Evolutionary conservation across 2,329 filamentous ascomycete species (phyloP).

Genomic region (Cordyceps sp.): DNA sequence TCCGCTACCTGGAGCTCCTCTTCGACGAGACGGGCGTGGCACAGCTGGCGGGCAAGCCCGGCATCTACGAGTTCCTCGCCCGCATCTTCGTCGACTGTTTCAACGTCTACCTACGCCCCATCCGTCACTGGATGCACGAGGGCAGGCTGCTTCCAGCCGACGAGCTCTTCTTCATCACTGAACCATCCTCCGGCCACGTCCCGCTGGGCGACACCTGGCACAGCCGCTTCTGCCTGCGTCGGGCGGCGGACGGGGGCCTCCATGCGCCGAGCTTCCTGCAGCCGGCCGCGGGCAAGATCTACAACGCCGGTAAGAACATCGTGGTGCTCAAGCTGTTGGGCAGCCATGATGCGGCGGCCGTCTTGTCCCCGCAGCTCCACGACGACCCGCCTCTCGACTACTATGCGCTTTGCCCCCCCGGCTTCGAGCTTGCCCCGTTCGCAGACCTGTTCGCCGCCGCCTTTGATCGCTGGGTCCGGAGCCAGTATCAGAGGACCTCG

Average conservation of each 20-base stretch:
- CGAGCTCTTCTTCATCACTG: constrained; percentile 59
- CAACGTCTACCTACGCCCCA: constrained; percentile 63
- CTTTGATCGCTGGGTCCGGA: constrained; percentile 62
- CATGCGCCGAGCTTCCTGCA: constrained; percentile 63
- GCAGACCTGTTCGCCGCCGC: constrained; percentile 55
- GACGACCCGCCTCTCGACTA: constrained; percentile 36
- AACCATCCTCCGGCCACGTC: constrained; percentile 34
- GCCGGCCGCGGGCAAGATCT: constrained; percentile 53
- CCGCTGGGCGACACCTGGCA: constrained; percentile 58
- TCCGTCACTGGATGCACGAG: constrained; percentile 70
- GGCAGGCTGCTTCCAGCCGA: constrained; percentile 52
- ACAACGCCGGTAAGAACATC: constrained; percentile 77
- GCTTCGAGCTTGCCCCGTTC: constrained; percentile 44
- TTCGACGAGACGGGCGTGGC: constrained; percentile 53
- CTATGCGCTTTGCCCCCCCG: constrained; percentile 32
- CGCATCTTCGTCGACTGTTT: constrained; percentile 68
- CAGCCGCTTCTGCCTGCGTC: constrained; percentile 52
- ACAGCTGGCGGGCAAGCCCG: constrained; percentile 50
- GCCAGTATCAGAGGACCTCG: constrained; percentile 56
- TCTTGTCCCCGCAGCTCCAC: constrained; percentile 6
- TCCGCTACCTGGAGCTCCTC: constrained; percentile 63
- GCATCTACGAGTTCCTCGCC: constrained; percentile 45
- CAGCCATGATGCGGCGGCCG: constrained; percentile 22
- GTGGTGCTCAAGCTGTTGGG: constrained; percentile 65
- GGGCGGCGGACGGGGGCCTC: constrained; percentile 38